A percentile compares a stretch with the other conserved stretches of the same genome.
Conservation (phyloP, 805 yeast genomes). For the Teunomyces pallodes region DNA sequence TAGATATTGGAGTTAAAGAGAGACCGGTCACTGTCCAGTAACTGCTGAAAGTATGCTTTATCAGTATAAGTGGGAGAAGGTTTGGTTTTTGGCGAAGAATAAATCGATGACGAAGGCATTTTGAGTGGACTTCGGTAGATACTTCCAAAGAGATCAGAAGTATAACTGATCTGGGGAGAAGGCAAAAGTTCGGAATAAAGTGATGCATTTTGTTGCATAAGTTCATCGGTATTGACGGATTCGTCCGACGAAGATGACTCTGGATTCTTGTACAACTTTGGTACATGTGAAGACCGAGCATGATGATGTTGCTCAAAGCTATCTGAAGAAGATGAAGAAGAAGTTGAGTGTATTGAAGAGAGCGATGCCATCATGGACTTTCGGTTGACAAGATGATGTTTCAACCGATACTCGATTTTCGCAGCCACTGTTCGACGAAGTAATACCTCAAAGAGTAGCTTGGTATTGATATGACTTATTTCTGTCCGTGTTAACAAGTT, state of each 20-base stretch:
- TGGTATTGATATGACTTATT: conserved; percentile 26
- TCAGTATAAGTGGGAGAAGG: conserved; percentile 11
- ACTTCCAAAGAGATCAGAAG: conserved; percentile 28
- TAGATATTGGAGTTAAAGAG: conserved; percentile 17
- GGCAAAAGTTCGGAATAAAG: conserved; percentile 34
- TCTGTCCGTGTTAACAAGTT: conserved; percentile 22
- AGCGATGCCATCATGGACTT: conserved; percentile 30
- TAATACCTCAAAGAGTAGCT: conserved; percentile 34
- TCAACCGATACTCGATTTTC: conserved; percentile 35
- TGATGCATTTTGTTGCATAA: conserved; percentile 31
- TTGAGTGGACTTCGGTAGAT: conserved; percentile 2
- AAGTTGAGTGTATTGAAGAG: conserved; percentile 28
- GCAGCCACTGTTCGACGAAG: conserved; percentile 43
- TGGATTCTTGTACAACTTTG: neutral
- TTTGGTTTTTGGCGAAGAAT: neutral
- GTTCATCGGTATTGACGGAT: conserved; percentile 26
- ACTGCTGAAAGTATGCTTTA: conserved; percentile 17
- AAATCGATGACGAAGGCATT: neutral
- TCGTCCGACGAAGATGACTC: conserved; percentile 4
- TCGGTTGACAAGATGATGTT: conserved; percentile 19
- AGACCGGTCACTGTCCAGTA: conserved; percentile 8
- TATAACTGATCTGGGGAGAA: conserved; percentile 37
- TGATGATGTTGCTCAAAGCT: conserved; percentile 14
- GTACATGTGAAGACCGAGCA: neutral
- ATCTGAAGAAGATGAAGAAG: conserved; percentile 40